Evolutionary conservation across 176 grass and related monocot species (phyloP).

Genomic region (Aegilops speltoides): DNA sequence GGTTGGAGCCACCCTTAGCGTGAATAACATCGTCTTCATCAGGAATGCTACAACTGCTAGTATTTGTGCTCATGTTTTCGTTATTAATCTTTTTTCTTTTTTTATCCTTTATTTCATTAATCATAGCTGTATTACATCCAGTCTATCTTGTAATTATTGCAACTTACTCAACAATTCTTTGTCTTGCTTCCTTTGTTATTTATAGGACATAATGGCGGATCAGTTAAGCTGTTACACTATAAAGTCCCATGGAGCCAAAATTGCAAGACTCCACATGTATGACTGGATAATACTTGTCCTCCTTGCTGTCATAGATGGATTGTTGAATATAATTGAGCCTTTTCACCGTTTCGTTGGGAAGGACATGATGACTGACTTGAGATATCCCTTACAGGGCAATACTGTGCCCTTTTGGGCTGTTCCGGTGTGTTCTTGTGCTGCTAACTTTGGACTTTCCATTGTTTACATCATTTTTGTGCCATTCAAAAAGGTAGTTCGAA

Average conservation of each 20-base stretch:
- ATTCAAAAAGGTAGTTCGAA: not conserved
- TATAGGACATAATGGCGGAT: constrained; percentile 62
- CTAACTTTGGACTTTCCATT: constrained; percentile 13
- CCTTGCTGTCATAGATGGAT: constrained; percentile 59
- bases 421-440: constrained; percentile 50
- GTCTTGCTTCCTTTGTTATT: constrained; percentile 16
- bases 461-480: constrained; percentile 17
- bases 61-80: not conserved
- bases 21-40: no score
- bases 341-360: constrained; percentile 82
- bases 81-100: not conserved
- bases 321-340: constrained; percentile 73
- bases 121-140: not conserved
- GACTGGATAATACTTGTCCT: constrained; percentile 86
- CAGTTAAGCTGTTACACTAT: constrained; percentile 62
- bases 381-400: constrained; percentile 73
- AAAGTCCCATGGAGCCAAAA: constrained; percentile 61
- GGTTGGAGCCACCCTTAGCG: no score
- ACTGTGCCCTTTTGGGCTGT: constrained; percentile 83
- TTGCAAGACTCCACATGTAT: constrained; percentile 72
- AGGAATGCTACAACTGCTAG: constrained; percentile 2
- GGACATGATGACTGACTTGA: constrained; percentile 88
- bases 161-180: constrained; percentile 18
- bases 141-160: not conserved
- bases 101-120: not conserved